Percentiles rank a stretch among this genome's conserved stretches.
Conservation (phyloP, 179 eudicot genomes). For the Spinacia oleracea region DNA sequence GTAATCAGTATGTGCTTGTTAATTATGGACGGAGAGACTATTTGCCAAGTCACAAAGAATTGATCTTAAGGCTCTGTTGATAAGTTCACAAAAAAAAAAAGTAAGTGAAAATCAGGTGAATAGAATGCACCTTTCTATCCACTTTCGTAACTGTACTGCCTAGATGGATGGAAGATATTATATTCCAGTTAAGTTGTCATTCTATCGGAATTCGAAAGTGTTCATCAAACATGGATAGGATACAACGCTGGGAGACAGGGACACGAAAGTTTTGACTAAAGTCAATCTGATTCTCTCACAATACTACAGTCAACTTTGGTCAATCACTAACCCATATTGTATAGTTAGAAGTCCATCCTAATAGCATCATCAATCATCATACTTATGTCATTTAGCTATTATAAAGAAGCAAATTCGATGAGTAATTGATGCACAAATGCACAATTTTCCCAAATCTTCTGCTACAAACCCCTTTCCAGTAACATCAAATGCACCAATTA, state of each 20-base stretch:
- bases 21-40: not conserved
- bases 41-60: not conserved
- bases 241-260: not conserved
- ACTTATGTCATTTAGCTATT: not conserved
- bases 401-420: not conserved
- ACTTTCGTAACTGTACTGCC: not conserved
- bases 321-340: not conserved
- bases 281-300: not conserved
- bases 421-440: conserved; percentile 3
- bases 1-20: not conserved
- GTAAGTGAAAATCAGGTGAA: too few relatives aligned
- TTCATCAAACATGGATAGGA: not conserved
- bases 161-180: not conserved
- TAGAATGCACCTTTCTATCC: too few relatives aligned
- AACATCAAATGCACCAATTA: not conserved
- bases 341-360: not conserved
- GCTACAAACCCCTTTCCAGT: conserved; percentile 3
- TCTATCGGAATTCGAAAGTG: not conserved
- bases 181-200: not conserved
- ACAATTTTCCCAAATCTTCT: conserved; percentile 8
- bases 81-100: too few relatives aligned
- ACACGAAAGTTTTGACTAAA: not conserved
- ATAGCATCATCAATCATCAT: not conserved
- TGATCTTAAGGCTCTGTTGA: too few relatives aligned
- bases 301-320: not conserved